Evolutionary conservation across 2,329 filamentous ascomycete genomes (phyloP).

Genomic region (Ophiostoma quercus): DNA sequence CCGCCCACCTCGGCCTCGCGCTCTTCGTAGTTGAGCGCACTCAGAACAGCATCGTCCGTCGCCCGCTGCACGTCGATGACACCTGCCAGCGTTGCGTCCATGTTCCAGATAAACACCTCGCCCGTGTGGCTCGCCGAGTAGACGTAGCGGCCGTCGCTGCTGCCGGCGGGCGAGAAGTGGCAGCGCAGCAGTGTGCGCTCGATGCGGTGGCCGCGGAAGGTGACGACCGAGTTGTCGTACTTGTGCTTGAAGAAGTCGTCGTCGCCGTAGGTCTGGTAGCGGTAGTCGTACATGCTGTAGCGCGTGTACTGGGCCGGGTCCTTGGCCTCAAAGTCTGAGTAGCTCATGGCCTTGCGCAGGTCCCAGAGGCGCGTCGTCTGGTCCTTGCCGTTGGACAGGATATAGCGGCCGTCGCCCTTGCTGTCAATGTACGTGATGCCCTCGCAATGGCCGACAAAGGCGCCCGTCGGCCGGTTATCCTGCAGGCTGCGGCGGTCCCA

Average conservation of each 20-base stretch:
- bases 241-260: conserved; percentile 66
- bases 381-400: conserved; percentile 91
- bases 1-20: conserved; percentile 1
- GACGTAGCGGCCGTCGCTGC: conserved; percentile 85
- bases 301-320: conserved; percentile 52
- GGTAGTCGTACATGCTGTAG: conserved; percentile 75
- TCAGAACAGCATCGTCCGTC: conserved; percentile 39
- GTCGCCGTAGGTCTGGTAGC: conserved; percentile 61
- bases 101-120: conserved; percentile 84
- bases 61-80: conserved; percentile 71
- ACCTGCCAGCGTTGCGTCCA: conserved; percentile 74
- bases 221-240: conserved; percentile 85
- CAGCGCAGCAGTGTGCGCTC: conserved; percentile 87
- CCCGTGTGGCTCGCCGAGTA: conserved; percentile 90
- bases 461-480: conserved; percentile 65
- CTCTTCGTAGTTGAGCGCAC: conserved; percentile 10
- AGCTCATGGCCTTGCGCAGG: conserved; percentile 78
- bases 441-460: conserved; percentile 62
- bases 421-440: conserved; percentile 65
- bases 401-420: conserved; percentile 70
- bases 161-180: conserved; percentile 84
- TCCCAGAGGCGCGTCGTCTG: conserved; percentile 99
- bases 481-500: conserved; percentile 94
- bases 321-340: conserved; percentile 54
- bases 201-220: conserved; percentile 85